Evolutionary conservation across 1,284 basidiomycete species (phyloP).

Genomic region (Sanghuangporus weigelae): DNA sequence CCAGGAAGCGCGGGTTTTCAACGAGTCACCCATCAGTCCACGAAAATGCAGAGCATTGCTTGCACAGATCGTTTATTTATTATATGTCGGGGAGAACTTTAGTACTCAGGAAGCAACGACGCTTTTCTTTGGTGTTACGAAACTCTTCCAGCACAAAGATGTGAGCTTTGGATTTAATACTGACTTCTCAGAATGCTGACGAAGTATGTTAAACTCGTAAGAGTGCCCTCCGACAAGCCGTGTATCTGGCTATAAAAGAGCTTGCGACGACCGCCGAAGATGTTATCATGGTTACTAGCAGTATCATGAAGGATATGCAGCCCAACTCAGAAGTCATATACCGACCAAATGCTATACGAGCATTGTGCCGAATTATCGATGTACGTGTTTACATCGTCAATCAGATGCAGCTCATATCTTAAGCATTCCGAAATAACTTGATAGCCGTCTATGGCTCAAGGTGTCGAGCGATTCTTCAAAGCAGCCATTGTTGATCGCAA

Average conservation of each 20-base stretch:
- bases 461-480: slow-evolving; percentile 98
- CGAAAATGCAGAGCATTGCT: slow-evolving; percentile 95
- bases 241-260: slow-evolving; percentile 99
- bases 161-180: slow-evolving; percentile 46
- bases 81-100: slow-evolving; percentile 96
- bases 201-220: slow-evolving; percentile 30
- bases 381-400: slow-evolving; percentile 46
- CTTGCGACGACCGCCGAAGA: slow-evolving; percentile 95
- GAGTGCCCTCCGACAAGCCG: slow-evolving; percentile 96
- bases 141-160: slow-evolving; percentile 99
- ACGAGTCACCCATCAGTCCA: slow-evolving; percentile 96
- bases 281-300: slow-evolving; percentile 99
- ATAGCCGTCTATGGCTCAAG: slow-evolving; percentile 95
- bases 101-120: slow-evolving; percentile 95
- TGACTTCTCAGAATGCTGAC: background rate
- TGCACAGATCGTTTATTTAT: slow-evolving; percentile 93
- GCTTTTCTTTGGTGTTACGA: slow-evolving; percentile 98
- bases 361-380: slow-evolving; percentile 95
- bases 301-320: slow-evolving; percentile 99
- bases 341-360: slow-evolving; percentile 95
- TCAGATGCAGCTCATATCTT: slow-evolving; percentile 8
- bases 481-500: slow-evolving; percentile 98
- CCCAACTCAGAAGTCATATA: slow-evolving; percentile 99
- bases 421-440: background rate
- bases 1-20: slow-evolving; percentile 98